Evolutionary conservation across 1,139 yeast species (phyloP), one percentile per base, ranked within the genome.

Genomic region (Suhomyces anneliseae): DNA sequence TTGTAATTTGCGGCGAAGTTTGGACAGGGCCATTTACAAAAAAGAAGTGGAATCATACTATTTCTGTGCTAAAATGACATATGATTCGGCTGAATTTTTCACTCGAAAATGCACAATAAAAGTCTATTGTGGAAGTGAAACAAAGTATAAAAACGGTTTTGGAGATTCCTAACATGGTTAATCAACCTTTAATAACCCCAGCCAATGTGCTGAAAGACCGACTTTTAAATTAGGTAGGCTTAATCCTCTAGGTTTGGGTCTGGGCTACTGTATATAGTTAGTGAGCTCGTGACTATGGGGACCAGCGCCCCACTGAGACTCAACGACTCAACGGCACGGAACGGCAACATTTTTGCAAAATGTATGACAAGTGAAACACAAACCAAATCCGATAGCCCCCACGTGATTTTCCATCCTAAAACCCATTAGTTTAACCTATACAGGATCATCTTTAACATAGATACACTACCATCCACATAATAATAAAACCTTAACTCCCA

Each of bases 121-220:
- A 14, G 11, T 34, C 11, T 34, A 12, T 34, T n/a, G 15, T 34
- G 11, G 15, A 34, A 34, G 36, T 34, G 12, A 34, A 34, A 34
- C 36, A 8, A 34, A 10, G 8, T 6, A 8, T 10, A 14, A 9
- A 14, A 34, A 34, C 36, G 8, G 14, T 5, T 12, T 34, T n/a
- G 36, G 36, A 14, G 32, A 29, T 19, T 19, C 24, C 11, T 14
- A 33, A 8, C 8, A 10, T 15, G 24, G 19, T 9, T 39, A 29
- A 39, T 31, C 14, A 38, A 9, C n/a, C 6, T 12, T 29, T 27
- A n/a, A 39, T 12, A 11, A 7, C 12, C 12, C 4, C 9, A 35
- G 38, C 40, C 40, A 38, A 38, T 38, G 11, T 29, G 26, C 14
- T 31, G 1, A 14, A 38, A 38, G 40, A 38, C 40, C 40, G 40